Conservation (phyloP, 495 filamentous ascomycete species). For the Podospora fimiseda region DNA sequence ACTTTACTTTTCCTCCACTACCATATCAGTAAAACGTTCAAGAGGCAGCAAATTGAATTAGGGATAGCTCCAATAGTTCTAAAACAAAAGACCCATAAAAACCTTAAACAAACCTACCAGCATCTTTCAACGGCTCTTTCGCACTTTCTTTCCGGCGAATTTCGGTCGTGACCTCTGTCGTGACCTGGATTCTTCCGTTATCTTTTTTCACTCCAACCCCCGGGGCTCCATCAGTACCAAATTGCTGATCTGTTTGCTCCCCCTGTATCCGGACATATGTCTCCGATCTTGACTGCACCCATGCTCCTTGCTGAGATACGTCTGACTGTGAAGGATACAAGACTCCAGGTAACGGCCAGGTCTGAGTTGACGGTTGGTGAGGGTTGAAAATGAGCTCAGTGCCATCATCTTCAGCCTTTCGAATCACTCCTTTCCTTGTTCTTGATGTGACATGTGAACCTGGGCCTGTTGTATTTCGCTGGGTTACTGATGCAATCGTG, state of each 20-base stretch:
- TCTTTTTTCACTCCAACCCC: background rate
- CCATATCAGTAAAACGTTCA: no score
- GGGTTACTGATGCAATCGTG: background rate
- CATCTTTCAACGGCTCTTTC: background rate
- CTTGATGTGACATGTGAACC: background rate
- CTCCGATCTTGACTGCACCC: background rate
- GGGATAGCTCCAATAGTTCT: no score
- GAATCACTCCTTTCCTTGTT: background rate
- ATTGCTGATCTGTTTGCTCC: background rate
- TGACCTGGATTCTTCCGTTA: background rate
- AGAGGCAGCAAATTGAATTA: no score
- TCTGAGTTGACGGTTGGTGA: background rate
- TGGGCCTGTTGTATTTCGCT: background rate
- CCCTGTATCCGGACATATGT: background rate
- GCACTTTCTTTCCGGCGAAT: background rate
- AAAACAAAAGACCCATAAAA: no score
- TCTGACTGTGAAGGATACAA: background rate
- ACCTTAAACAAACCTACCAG: background rate
- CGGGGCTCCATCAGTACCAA: background rate
- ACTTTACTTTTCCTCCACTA: no score
- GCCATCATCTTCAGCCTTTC: background rate
- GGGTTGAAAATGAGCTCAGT: background rate
- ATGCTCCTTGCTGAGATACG: background rate
- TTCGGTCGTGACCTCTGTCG: background rate
- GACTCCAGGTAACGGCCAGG: background rate